Percentiles rank a stretch among this genome's conserved stretches.
phyloP scores from a whole-genome alignment of 176 grass and related monocot genomes.

The Eragrostis curvula region DNA sequence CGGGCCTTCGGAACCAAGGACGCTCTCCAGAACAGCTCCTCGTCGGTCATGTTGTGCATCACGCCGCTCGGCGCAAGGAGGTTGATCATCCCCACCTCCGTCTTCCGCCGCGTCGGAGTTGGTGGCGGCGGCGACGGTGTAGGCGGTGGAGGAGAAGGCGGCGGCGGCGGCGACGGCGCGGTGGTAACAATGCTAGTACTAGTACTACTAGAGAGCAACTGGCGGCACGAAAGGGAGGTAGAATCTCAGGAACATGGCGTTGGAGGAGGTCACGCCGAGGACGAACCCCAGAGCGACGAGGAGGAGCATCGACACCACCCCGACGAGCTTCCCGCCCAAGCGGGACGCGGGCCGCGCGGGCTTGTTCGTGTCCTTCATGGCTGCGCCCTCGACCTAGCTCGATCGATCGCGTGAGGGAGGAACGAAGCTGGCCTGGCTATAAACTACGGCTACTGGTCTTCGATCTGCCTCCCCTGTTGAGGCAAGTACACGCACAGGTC shows the following conservation, averaged over 20 bases:
- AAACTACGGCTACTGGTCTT: background rate
- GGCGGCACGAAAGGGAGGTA: background rate
- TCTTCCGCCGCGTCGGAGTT: background rate
- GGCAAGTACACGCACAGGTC: background rate
- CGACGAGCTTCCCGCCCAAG: background rate
- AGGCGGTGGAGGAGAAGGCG: background rate
- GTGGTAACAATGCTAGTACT: background rate
- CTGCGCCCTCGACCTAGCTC: background rate
- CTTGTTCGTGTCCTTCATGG: slow-evolving; percentile 1
- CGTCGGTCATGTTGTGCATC: slow-evolving; percentile 65
- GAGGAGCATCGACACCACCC: background rate
- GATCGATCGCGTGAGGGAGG: background rate
- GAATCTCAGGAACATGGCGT: slow-evolving; percentile 38
- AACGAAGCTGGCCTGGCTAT: background rate
- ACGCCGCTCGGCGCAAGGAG: slow-evolving; percentile 10
- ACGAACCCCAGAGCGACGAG: slow-evolving; percentile 48
- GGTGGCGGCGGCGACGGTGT: background rate
- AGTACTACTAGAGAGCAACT: background rate
- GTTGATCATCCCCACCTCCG: background rate
- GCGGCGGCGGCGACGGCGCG: background rate
- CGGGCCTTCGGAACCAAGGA: slow-evolving; percentile 57
- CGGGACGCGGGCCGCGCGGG: background rate
- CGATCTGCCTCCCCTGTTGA: background rate
- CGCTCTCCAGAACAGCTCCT: slow-evolving; percentile 65
- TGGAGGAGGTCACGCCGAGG: slow-evolving; percentile 46